Evolutionary conservation across 1,284 basidiomycete genomes (phyloP).

Genomic region (Phlebopus sp.): DNA sequence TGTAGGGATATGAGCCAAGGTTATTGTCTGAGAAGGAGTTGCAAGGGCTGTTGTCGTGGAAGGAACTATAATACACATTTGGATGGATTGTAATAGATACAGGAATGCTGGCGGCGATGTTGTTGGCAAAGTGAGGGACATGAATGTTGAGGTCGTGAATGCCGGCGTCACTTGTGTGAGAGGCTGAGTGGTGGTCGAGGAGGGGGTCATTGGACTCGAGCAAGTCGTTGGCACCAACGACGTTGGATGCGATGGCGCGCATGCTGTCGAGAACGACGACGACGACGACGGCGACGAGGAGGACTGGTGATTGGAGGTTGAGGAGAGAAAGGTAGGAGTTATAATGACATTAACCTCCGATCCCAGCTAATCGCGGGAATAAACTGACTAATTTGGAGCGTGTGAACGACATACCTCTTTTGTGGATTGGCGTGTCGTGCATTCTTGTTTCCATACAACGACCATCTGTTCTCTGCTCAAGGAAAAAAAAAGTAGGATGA

Average conservation of each 20-base stretch:
- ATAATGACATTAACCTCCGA: constrained; percentile 20
- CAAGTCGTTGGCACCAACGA: constrained; percentile 20
- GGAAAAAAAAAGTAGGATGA: constrained; percentile 30
- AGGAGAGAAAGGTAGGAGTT: constrained; percentile 17
- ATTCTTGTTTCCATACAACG: constrained; percentile 2
- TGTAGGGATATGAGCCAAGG: constrained; percentile 22
- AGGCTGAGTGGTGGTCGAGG: constrained; percentile 24
- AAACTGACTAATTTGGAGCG: neutral
- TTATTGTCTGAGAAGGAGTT: constrained; percentile 17
- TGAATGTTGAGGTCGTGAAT: constrained; percentile 34
- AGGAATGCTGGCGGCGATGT: constrained; percentile 23
- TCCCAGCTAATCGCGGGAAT: constrained; percentile 23
- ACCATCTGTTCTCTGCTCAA: neutral
- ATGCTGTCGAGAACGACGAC: constrained; percentile 18
- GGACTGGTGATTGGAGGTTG: constrained; percentile 1
- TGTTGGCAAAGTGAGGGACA: constrained; percentile 17
- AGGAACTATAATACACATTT: constrained; percentile 33
- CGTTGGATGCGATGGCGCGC: constrained; percentile 14
- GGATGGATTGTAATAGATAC: constrained; percentile 32
- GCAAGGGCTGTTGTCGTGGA: constrained; percentile 21
- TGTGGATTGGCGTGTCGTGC: neutral
- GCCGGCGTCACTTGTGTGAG: constrained; percentile 24
- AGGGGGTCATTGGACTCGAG: constrained; percentile 12
- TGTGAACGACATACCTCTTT: constrained; percentile 20
- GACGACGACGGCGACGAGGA: constrained; percentile 3